Evolutionary conservation across 2,329 filamentous ascomycete species (phyloP), one percentile per base, ranked within the genome.

Genomic region (Scytalidium sp.): DNA sequence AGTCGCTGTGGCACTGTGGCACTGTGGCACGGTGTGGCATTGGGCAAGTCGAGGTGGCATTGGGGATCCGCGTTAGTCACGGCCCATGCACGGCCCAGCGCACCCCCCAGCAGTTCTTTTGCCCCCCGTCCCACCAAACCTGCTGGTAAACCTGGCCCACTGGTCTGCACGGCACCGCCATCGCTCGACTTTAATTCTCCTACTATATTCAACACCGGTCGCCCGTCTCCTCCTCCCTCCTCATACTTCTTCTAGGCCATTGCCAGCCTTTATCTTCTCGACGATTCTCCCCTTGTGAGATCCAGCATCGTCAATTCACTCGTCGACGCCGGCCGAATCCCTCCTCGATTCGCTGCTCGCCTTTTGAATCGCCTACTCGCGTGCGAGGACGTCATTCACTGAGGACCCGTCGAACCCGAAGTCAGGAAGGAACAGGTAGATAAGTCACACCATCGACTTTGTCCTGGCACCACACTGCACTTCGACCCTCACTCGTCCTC

Each of bases 371-470:
- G 29, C 7, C 13, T 19, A 27, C 22, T 32, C 41, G 25, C 32
- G 27, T 47, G 25, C 27, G 40, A 45, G 19, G 47, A 43, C 41
- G 47, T 49, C 42, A 49, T 49, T 44, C 39, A 49, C 47, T 8
- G 11, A 41, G 3, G 40, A 19, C 11, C 23, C 22, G 7, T 19
- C 20, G 41, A 46, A 19, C 43, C 43, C 46, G 49, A 49, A 49
- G 51, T 45, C 22, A 57, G 55, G 7, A 56, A 60, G 59, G 56
- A 60, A 55, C 58, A 60, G 58, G 54, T 61, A 51, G 53, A 62
- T 44, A 56, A 60, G 56, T 58, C 56, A 47, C 22, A 21, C 13
- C 32, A 48, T 22, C 54, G 56, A 56, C 56, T 60, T 60, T 58
- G 52, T 59, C 56, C 56, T 63, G 59, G 52, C 45, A 60, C 58